phyloP scores from a whole-genome alignment of 306 rosid species.

The Glycine latifolia region DNA sequence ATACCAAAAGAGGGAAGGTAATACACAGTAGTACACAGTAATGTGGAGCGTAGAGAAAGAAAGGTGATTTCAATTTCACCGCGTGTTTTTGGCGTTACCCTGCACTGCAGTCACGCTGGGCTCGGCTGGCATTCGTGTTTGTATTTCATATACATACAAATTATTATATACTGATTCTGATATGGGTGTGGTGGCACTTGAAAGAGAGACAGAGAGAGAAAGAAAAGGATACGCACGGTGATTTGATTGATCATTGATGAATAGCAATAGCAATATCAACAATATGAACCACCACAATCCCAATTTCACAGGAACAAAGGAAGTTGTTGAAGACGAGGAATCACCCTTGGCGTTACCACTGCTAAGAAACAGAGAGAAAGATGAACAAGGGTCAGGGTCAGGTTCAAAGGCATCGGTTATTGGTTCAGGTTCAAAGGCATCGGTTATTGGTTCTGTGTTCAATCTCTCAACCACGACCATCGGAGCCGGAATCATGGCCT shows the following conservation, averaged over 20 bases:
- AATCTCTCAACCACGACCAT: conserved; percentile 73
- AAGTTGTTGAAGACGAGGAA: not conserved
- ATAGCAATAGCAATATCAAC: not conserved
- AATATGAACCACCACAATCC: not conserved
- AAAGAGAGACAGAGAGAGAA: not conserved
- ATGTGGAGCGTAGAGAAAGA: not conserved
- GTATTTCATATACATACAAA: not conserved
- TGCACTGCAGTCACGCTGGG: not conserved
- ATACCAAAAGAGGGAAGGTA: not conserved
- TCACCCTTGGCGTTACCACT: not conserved
- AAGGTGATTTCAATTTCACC: too few relatives aligned
- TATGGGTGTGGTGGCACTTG: not conserved
- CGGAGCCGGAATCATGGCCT: conserved; percentile 83
- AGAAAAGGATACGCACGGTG: not conserved
- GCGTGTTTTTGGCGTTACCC: not conserved
- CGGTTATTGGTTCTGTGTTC: conserved; percentile 63
- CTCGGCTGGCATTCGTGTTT: not conserved
- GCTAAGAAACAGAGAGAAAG: not conserved
- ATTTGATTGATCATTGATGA: not conserved
- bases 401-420: conserved; percentile 48
- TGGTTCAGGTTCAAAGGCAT: conserved; percentile 53
- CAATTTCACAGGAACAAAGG: not conserved
- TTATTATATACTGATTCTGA: too few relatives aligned
- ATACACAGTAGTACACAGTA: too few relatives aligned
- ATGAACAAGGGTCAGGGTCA: conserved; percentile 8